phyloP scores from a whole-genome alignment of 129 eudicot species.

The Solidago caesia region DNA sequence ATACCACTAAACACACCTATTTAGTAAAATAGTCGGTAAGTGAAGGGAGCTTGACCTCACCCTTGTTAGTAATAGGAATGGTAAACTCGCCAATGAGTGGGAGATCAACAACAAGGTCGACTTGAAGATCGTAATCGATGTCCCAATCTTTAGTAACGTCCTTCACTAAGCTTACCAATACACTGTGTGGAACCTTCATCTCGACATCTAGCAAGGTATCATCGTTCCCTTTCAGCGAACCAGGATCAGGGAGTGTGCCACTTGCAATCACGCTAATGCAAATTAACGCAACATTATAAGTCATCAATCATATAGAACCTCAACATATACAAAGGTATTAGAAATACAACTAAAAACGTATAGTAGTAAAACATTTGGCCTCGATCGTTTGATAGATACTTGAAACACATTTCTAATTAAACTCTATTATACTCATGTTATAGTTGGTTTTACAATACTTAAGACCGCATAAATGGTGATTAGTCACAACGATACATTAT shows the following conservation, averaged over 20 bases:
- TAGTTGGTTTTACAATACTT: no score
- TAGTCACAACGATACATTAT: no score
- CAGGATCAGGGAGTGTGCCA: slow-evolving; percentile 32
- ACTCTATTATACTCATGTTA: no score
- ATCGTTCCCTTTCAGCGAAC: slow-evolving; percentile 25
- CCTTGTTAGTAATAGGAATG: slow-evolving; percentile 27
- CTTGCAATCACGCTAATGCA: slow-evolving; percentile 29
- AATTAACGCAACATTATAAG: slow-evolving; percentile 1
- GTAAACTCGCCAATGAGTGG: slow-evolving; percentile 29
- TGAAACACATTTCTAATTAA: no score
- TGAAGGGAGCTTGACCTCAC: slow-evolving; percentile 38
- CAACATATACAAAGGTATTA: not conserved
- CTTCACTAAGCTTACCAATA: slow-evolving; percentile 27
- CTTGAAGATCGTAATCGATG: slow-evolving; percentile 36
- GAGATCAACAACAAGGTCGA: slow-evolving; percentile 26
- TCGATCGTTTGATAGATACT: no score
- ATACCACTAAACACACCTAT: not conserved
- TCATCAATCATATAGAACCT: not conserved
- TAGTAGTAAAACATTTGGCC: no score
- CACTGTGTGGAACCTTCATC: slow-evolving; percentile 29
- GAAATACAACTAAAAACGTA: no score
- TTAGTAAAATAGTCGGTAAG: slow-evolving; percentile 18
- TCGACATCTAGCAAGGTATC: slow-evolving; percentile 25
- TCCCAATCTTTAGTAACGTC: slow-evolving; percentile 40
- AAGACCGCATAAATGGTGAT: no score